phyloP scores from a whole-genome alignment of 108 stramenopile species.

The Fragilaria crotonensis region DNA sequence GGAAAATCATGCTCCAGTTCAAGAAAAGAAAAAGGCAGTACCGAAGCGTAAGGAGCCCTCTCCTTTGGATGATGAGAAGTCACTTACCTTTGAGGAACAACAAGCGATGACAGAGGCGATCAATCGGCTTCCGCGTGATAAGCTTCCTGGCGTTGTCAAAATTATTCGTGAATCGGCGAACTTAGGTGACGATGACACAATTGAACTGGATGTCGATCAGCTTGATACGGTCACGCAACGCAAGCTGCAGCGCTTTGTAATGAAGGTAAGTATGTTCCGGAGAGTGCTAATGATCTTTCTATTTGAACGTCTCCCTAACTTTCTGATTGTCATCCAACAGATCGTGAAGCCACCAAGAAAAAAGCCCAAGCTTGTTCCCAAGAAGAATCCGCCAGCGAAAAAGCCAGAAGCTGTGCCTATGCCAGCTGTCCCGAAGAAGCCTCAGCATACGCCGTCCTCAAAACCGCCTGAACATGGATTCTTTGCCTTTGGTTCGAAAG shows the following conservation, averaged over 20 bases:
- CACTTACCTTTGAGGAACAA: constrained; percentile 72
- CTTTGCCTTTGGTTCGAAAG: constrained; percentile 71
- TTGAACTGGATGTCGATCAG: constrained; percentile 83
- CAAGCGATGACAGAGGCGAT: constrained; percentile 74
- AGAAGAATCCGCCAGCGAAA: constrained; percentile 6
- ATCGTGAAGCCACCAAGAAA: constrained; percentile 43
- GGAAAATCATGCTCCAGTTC: neutral
- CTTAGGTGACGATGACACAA: constrained; percentile 68
- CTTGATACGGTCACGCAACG: constrained; percentile 71
- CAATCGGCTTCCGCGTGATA: constrained; percentile 46
- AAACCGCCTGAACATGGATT: constrained; percentile 34
- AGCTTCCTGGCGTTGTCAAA: constrained; percentile 66
- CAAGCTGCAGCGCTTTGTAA: constrained; percentile 65
- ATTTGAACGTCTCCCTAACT: constrained; percentile 1
- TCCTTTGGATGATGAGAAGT: constrained; percentile 29
- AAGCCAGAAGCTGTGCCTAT: constrained; percentile 20
- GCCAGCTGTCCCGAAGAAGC: constrained; percentile 24
- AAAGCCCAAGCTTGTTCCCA: constrained; percentile 8
- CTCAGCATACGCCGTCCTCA: constrained; percentile 13
- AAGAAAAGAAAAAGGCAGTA: constrained; percentile 25
- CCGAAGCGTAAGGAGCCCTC: constrained; percentile 46
- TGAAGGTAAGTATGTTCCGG: constrained; percentile 58
- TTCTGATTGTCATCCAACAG: constrained; percentile 11
- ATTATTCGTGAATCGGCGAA: constrained; percentile 78
- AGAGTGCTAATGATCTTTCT: neutral